phyloP scores from a whole-genome alignment of 352 stramenopile species.

The Globisporangium mamillatum region DNA sequence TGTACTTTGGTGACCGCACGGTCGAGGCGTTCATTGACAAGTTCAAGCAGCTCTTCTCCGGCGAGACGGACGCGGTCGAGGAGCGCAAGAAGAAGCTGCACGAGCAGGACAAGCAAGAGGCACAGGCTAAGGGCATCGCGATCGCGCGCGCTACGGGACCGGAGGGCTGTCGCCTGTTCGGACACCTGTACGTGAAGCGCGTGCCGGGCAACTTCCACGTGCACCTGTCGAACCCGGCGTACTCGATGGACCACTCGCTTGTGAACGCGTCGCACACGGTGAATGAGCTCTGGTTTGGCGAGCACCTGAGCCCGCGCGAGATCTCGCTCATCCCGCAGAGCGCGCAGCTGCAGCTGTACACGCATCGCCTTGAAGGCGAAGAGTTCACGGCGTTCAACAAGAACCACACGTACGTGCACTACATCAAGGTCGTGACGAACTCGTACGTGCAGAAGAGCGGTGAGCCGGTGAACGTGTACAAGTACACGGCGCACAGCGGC shows the following conservation, averaged over 20 bases:
- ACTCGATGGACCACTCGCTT: slow-evolving; percentile 82
- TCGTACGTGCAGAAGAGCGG: slow-evolving; percentile 73
- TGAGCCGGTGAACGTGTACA: slow-evolving; percentile 74
- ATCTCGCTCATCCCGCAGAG: slow-evolving; percentile 83
- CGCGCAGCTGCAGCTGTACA: slow-evolving; percentile 90
- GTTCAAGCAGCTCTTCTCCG: slow-evolving; percentile 86
- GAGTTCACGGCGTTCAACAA: slow-evolving; percentile 90
- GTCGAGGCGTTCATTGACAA: slow-evolving; percentile 89
- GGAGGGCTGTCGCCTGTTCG: slow-evolving; percentile 77
- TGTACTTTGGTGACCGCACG: slow-evolving; percentile 95
- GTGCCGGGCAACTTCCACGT: slow-evolving; percentile 99
- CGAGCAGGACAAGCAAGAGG: slow-evolving; percentile 90
- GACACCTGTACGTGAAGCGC: slow-evolving; percentile 83
- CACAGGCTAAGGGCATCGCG: slow-evolving; percentile 46
- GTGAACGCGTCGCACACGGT: slow-evolving; percentile 96
- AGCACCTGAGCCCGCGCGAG: slow-evolving; percentile 49
- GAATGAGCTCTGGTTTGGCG: slow-evolving; percentile 96
- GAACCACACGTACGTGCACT: slow-evolving; percentile 98
- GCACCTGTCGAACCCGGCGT: slow-evolving; percentile 95
- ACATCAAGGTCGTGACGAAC: slow-evolving; percentile 98
- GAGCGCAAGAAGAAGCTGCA: slow-evolving; percentile 92
- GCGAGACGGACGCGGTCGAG: slow-evolving; percentile 70
- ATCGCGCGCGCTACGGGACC: slow-evolving; percentile 64
- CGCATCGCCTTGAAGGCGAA: slow-evolving; percentile 91
- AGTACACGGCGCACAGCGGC: slow-evolving; percentile 89